A percentile compares a stretch with the other conserved stretches of the same genome.
Conservation (phyloP, 495 filamentous ascomycete genomes). For the Annulohypoxylon nitens region DNA sequence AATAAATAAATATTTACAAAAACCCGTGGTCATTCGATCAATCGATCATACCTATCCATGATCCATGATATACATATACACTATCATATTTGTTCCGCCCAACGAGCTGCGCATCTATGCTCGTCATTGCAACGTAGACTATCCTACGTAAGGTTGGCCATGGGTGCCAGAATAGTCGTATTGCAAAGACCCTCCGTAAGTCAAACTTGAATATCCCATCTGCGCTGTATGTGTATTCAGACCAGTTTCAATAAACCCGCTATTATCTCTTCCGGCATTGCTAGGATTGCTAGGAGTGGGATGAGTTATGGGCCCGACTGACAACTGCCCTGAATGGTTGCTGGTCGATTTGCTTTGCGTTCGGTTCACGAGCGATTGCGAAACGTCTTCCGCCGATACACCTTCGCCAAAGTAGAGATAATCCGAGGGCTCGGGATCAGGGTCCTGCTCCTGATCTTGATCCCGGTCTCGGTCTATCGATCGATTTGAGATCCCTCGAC, state of each 20-base stretch:
- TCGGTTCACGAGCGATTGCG: conserved; percentile 8
- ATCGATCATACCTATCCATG: too few relatives aligned
- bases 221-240: conserved; percentile 27
- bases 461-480: not conserved
- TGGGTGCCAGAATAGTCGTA: conserved; percentile 26
- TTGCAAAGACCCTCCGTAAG: conserved; percentile 23
- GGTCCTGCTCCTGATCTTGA: not conserved
- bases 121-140: not conserved
- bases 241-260: conserved; percentile 22
- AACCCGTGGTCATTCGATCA: too few relatives aligned
- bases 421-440: conserved; percentile 15
- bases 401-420: conserved; percentile 31
- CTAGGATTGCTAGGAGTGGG: not conserved
- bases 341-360: conserved; percentile 14
- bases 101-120: too few relatives aligned
- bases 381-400: conserved; percentile 3
- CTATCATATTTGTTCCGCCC: too few relatives aligned
- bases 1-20: too few relatives aligned
- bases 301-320: not conserved
- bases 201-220: conserved; percentile 32
- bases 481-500: not conserved
- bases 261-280: conserved; percentile 15
- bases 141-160: not conserved
- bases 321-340: not conserved
- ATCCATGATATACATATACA: too few relatives aligned